phyloP scores from a whole-genome alignment of 495 filamentous ascomycete genomes.

The Massariosphaeria phaeospora region DNA sequence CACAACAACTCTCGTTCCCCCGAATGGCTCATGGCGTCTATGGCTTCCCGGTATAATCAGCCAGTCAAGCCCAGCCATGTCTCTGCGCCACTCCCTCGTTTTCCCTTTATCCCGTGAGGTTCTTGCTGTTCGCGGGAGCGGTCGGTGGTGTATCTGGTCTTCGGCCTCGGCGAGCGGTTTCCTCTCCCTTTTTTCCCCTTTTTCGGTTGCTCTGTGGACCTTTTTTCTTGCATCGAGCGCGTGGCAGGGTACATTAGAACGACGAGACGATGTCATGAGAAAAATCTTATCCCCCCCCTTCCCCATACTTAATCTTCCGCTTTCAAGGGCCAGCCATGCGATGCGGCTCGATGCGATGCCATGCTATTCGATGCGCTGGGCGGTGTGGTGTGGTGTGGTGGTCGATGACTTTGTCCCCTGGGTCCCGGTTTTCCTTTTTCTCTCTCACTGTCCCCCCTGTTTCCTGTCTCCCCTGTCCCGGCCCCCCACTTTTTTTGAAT shows the following conservation, averaged over 20 bases:
- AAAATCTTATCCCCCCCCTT: no score
- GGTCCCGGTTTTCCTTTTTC: neutral
- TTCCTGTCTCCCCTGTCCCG: neutral
- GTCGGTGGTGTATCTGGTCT: no score
- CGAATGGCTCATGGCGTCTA: constrained; percentile 5
- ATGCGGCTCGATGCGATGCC: no score
- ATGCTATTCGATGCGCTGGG: no score
- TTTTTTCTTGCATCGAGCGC: constrained; percentile 1
- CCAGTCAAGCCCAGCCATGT: no score
- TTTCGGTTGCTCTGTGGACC: constrained; percentile 13
- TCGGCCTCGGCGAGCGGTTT: neutral
- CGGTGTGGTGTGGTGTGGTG: neutral
- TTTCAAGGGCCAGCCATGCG: neutral
- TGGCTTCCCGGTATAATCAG: constrained; percentile 6
- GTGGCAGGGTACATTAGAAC: constrained; percentile 5
- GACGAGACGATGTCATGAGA: constrained; percentile 29
- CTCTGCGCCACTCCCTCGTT: no score
- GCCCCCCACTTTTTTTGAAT: no score
- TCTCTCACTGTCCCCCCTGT: neutral
- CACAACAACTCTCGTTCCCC: no score
- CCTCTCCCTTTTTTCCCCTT: constrained; percentile 1
- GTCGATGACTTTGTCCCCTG: neutral
- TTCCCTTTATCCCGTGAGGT: no score
- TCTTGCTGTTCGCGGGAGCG: no score
- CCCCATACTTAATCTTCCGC: constrained; percentile 7